Percentiles rank a stretch among this genome's conserved stretches.
Evolutionary conservation across 805 yeast species (phyloP).

Genomic region (Hanseniaspora thailandica): DNA sequence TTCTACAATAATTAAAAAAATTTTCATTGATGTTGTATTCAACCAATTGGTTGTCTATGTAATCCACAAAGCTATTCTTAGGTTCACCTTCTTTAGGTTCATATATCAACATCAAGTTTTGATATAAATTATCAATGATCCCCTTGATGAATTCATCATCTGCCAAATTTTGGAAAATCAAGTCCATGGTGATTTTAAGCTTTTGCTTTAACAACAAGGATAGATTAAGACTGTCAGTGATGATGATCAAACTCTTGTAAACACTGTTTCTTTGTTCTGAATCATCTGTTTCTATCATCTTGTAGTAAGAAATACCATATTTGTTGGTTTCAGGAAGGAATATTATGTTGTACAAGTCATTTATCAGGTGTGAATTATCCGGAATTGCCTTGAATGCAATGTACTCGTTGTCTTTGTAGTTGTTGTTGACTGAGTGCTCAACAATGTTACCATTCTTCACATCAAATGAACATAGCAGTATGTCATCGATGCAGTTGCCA

Average conservation of each 20-base stretch:
- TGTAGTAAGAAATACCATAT: constrained; percentile 11
- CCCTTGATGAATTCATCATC: neutral
- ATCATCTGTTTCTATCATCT: constrained; percentile 4
- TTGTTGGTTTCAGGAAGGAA: neutral
- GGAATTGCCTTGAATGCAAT: constrained; percentile 12
- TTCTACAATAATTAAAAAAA: neutral
- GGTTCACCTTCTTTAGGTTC: neutral
- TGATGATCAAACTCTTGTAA: constrained; percentile 4
- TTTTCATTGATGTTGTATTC: constrained; percentile 1
- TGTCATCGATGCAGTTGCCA: constrained; percentile 4
- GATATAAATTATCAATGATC: neutral
- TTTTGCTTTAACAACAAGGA: constrained; percentile 1
- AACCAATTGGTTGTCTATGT: constrained; percentile 7
- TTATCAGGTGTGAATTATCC: constrained; percentile 7
- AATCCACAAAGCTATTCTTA: constrained; percentile 4
- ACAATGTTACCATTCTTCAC: constrained; percentile 11
- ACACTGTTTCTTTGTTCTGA: constrained; percentile 6
- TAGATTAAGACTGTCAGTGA: constrained; percentile 6
- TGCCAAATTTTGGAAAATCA: neutral
- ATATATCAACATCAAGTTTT: constrained; percentile 1
- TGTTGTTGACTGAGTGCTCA: constrained; percentile 4
- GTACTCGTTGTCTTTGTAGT: neutral
- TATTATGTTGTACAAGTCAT: constrained; percentile 8
- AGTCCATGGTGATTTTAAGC: constrained; percentile 9
- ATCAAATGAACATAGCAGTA: constrained; percentile 11